Evolutionary conservation across 164 flowering plant genomes (phyloP), one percentile per base, ranked within the genome.

Genomic region (Santalum album): DNA sequence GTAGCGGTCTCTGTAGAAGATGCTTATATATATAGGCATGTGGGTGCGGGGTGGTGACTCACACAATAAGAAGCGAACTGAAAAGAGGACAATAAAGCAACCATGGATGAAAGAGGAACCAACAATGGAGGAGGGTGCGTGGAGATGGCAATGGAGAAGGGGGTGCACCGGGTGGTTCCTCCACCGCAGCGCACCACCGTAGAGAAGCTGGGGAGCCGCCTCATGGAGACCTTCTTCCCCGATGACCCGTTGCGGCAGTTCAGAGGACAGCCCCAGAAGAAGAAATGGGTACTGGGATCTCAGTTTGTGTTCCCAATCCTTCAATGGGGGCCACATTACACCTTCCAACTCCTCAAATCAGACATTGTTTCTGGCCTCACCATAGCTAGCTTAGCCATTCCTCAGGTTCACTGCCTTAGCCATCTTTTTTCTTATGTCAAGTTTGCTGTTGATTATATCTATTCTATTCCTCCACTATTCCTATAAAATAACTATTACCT

Each of bases 361-460:
- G 98, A 90, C 70, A 44, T 90, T 10, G 61, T 90, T 51, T 59
- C 96, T 32, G 98, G 98, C 19, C 86, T 90, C 63, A 87, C 98
- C 63, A 90, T 90, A 68, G 96, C 97, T 9, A 85, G 94, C 68
- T 75, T 90, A 22, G 94, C 95, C 68, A 90, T 86, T 58, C 97
- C 97, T 22, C 97, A 89, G 86, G 90, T 78, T 56, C 18, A 21
- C n/a, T 6, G 4, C 18, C 16, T 29, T 23, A 25, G 3, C 23
- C 26, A 12, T 18, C 24, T 11, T 17, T 14, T n/a, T 45, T 14
- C 9, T 17, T 16, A 24, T 14, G 22, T 20, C 19, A 23, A 35
- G 6, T 55, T 32, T 45, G 17, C 32, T 16, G 10, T 11, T 47
- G 24, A n/a, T 46, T 40, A 10, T 36, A 9, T 16, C 46, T 48